These are phyloP conservation scores for Physaria fendleri DNA, from an alignment of 345 rosid genomes.

Conservation along the genomic window DNA sequence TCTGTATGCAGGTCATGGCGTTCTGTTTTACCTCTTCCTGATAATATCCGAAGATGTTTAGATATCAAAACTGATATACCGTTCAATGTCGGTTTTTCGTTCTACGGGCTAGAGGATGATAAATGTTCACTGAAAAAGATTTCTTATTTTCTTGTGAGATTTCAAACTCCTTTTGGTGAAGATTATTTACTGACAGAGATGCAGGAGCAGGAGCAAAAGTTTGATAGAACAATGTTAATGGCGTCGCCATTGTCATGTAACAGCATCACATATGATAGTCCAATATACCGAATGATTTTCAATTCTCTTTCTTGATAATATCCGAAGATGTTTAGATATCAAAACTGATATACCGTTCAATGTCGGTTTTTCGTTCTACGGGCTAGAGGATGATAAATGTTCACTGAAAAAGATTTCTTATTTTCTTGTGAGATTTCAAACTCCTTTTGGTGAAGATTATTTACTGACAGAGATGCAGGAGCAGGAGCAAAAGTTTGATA, in stretches of 20 bases:
- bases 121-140: not conserved
- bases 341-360: not conserved
- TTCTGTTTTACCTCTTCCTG: not conserved
- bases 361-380: not conserved
- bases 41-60: not conserved
- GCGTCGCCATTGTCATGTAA: not conserved
- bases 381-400: not conserved
- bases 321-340: not conserved
- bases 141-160: not conserved
- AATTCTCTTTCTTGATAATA: fast-evolving
- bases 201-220: not conserved
- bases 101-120: not conserved
- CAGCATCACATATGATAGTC: not conserved
- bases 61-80: not conserved
- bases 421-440: not conserved
- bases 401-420: not conserved
- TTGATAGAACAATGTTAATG: not conserved
- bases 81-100: not conserved
- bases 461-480: not conserved
- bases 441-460: not conserved
- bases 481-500: not conserved
- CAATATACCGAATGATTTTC: not conserved
- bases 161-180: not conserved
- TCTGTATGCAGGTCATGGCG: conserved; percentile 1
- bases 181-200: not conserved